Evolutionary conservation across 192 early-diverging fungal genomes (phyloP).

Genomic region (Lunasporangiospora selenospora): DNA sequence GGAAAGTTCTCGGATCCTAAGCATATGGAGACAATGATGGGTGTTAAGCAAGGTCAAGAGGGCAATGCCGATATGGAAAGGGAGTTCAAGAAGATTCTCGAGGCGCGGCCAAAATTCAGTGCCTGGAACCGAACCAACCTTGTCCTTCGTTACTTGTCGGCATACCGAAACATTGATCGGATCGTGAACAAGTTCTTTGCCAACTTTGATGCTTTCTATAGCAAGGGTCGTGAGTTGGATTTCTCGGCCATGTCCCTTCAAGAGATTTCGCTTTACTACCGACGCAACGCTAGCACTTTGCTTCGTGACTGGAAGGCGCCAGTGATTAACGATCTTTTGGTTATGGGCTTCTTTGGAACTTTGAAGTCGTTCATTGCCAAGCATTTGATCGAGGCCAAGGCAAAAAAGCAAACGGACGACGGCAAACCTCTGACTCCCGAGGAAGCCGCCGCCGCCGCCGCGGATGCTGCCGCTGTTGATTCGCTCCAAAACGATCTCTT

Average conservation of each 20-base stretch:
- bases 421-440: conserved; percentile 19
- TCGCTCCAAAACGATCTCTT: conserved; percentile 44
- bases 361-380: conserved; percentile 49
- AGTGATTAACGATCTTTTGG: conserved; percentile 37
- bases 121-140: conserved; percentile 33
- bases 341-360: conserved; percentile 46
- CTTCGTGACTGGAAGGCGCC: conserved; percentile 43
- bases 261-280: conserved; percentile 34
- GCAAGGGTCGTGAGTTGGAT: conserved; percentile 30
- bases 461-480: conserved; percentile 39
- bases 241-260: conserved; percentile 38
- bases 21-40: conserved; percentile 50
- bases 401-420: conserved; percentile 1
- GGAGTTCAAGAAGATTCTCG: conserved; percentile 45
- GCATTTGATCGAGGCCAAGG: conserved; percentile 35
- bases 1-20: conserved; percentile 48
- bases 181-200: conserved; percentile 43
- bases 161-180: conserved; percentile 41
- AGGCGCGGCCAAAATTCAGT: conserved; percentile 27
- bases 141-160: conserved; percentile 37
- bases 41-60: conserved; percentile 45
- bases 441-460: conserved; percentile 18
- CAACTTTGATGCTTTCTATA: conserved; percentile 43
- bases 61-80: conserved; percentile 46
- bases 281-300: conserved; percentile 26